Evolutionary conservation across 768 basidiomycete genomes (phyloP).

Genomic region (Lactarius deliciosus): DNA sequence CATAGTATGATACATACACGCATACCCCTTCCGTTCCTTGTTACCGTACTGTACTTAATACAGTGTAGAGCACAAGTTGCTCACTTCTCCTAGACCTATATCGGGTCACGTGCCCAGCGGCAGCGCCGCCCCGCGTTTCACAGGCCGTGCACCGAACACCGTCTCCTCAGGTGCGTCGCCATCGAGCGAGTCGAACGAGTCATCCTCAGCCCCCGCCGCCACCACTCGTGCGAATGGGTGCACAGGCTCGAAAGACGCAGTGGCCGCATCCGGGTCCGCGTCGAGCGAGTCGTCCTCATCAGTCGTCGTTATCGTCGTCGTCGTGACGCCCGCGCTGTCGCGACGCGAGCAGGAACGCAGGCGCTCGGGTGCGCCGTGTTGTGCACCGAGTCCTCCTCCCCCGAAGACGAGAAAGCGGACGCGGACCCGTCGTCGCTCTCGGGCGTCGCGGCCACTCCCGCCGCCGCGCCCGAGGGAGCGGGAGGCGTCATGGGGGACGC

Average conservation of each 20-base stretch:
- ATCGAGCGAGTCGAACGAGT: constrained; percentile 46
- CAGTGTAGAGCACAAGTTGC: background rate
- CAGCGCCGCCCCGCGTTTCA: constrained; percentile 38
- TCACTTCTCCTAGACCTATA: no score
- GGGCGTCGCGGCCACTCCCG: constrained; percentile 7
- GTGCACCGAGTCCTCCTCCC: constrained; percentile 50
- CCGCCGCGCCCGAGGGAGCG: constrained; percentile 34
- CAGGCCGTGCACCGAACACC: constrained; percentile 66
- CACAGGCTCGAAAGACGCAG: constrained; percentile 47
- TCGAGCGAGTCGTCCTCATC: constrained; percentile 38
- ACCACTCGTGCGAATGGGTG: constrained; percentile 58
- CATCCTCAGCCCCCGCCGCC: constrained; percentile 39
- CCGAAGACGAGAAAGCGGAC: constrained; percentile 57
- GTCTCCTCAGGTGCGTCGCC: constrained; percentile 60
- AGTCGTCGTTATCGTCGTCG: constrained; percentile 18
- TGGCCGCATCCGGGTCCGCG: constrained; percentile 41
- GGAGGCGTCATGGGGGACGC: constrained; percentile 31
- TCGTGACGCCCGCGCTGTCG: constrained; percentile 32
- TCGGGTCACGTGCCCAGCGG: background rate
- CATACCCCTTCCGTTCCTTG: background rate
- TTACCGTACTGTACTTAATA: constrained; percentile 1
- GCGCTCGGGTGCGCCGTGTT: constrained; percentile 65
- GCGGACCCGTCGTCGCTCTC: constrained; percentile 38
- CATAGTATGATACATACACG: constrained; percentile 1
- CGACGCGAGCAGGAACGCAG: constrained; percentile 66